A percentile compares a stretch with the other conserved stretches of the same genome.
These are phyloP conservation scores for Gaillardinia entomophila DNA, from an alignment of 805 yeast genomes.

Conservation along the genomic window DNA sequence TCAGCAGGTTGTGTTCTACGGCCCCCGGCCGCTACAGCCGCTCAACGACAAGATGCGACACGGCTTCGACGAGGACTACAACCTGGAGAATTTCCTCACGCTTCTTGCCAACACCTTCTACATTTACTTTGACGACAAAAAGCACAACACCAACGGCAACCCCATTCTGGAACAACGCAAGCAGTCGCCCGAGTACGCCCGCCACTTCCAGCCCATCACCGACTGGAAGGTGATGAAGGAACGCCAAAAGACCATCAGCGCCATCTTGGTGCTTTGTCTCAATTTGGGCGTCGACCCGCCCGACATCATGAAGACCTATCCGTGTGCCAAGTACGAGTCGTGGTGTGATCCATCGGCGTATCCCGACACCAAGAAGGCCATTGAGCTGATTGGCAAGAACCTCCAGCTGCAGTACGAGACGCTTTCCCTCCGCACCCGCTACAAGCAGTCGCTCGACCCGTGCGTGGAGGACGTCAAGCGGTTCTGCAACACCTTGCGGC, in stretches of 20 bases:
- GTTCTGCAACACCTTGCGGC: constrained; percentile 79
- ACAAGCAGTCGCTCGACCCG: constrained; percentile 89
- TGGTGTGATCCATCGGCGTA: constrained; percentile 86
- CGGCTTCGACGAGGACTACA: constrained; percentile 60
- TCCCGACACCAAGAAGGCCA: constrained; percentile 83
- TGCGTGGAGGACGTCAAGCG: constrained; percentile 93
- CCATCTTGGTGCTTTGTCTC: constrained; percentile 84
- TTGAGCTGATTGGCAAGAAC: constrained; percentile 84
- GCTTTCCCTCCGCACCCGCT: constrained; percentile 77
- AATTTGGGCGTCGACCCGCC: constrained; percentile 97
- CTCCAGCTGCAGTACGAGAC: constrained; percentile 88
- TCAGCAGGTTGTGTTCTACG: constrained; percentile 13
- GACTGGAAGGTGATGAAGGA: constrained; percentile 93
- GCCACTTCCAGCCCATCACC: constrained; percentile 61
- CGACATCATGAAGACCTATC: constrained; percentile 86
- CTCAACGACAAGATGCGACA: constrained; percentile 55
- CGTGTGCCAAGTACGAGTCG: constrained; percentile 86
- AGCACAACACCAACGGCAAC: constrained; percentile 86
- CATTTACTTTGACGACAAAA: constrained; percentile 84
- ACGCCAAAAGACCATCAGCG: constrained; percentile 87
- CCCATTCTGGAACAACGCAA: constrained; percentile 59
- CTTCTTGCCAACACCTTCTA: constrained; percentile 63
- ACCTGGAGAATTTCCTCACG: constrained; percentile 49
- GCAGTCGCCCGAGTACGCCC: constrained; percentile 27
- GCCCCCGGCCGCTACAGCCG: constrained; percentile 38